Conservation (phyloP, 352 stramenopile species). For the Phytophthora fragariaefolia region DNA sequence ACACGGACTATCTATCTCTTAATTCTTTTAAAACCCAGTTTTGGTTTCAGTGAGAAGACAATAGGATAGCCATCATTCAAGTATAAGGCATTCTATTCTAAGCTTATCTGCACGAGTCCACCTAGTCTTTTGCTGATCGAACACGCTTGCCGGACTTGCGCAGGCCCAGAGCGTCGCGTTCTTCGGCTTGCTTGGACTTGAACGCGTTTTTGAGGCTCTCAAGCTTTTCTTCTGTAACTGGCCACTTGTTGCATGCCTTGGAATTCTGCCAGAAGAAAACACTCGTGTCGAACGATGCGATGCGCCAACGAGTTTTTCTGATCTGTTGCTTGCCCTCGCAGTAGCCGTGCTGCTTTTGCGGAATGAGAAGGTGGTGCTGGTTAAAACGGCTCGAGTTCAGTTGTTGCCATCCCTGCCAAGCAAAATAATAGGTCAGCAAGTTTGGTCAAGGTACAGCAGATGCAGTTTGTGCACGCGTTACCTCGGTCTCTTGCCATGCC, state of each 20-base stretch:
- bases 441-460: constrained; percentile 1
- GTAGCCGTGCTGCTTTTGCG: constrained; percentile 91
- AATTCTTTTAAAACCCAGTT: constrained; percentile 22
- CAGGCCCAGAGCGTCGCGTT: constrained; percentile 70
- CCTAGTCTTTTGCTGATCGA: constrained; percentile 36
- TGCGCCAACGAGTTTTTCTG: constrained; percentile 86
- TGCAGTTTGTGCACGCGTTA: constrained; percentile 17
- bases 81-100: constrained; percentile 25
- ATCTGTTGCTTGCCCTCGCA: constrained; percentile 93
- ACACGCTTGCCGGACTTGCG: constrained; percentile 79
- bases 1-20: constrained; percentile 3
- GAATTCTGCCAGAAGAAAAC: constrained; percentile 97
- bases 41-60: constrained; percentile 21
- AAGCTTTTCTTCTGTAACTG: constrained; percentile 64
- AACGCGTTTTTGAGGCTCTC: constrained; percentile 66
- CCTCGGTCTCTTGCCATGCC: constrained; percentile 85
- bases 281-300: constrained; percentile 95
- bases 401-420: constrained; percentile 71
- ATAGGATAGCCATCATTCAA: constrained; percentile 6
- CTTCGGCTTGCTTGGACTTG: constrained; percentile 79
- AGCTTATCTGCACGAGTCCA: constrained; percentile 2
- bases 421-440: too few relatives aligned
- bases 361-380: constrained; percentile 71
- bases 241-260: constrained; percentile 73
- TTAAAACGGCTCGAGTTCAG: constrained; percentile 83